phyloP scores from a whole-genome alignment of 2,329 filamentous ascomycete species.

The Cercospora sesami region DNA sequence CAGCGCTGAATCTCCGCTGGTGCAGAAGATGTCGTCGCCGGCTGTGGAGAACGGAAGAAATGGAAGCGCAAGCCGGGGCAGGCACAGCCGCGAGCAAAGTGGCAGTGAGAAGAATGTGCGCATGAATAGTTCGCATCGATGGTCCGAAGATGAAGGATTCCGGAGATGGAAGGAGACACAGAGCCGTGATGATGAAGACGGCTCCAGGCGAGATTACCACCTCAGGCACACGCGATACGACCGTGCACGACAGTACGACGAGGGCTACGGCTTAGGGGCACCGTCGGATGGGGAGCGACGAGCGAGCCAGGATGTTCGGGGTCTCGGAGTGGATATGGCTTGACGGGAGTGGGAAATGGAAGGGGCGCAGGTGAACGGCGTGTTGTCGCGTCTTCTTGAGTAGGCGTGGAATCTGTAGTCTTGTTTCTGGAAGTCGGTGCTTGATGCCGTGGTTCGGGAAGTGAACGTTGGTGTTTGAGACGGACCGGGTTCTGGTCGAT shows the following conservation, averaged over 20 bases:
- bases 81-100: not conserved
- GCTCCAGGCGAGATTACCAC: not conserved
- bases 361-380: not conserved
- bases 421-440: not conserved
- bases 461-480: not conserved
- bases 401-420: not conserved
- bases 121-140: not conserved
- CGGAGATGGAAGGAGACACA: constrained; percentile 1
- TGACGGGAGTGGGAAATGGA: not conserved
- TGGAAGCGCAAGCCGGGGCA: not conserved
- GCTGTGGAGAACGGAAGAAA: not conserved
- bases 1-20: not conserved
- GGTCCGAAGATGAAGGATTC: not conserved
- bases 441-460: not conserved
- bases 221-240: not conserved
- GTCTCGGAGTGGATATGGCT: not conserved
- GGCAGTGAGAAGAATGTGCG: not conserved
- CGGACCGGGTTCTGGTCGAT: not conserved
- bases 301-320: not conserved
- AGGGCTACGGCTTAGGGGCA: not conserved
- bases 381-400: not conserved
- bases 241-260: constrained; percentile 4
- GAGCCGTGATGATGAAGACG: not conserved
- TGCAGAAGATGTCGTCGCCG: not conserved
- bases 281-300: not conserved